Percentiles rank a stretch among this genome's conserved stretches.
phyloP scores from a whole-genome alignment of 495 filamentous ascomycete species.

The Penicillium coffeae region DNA sequence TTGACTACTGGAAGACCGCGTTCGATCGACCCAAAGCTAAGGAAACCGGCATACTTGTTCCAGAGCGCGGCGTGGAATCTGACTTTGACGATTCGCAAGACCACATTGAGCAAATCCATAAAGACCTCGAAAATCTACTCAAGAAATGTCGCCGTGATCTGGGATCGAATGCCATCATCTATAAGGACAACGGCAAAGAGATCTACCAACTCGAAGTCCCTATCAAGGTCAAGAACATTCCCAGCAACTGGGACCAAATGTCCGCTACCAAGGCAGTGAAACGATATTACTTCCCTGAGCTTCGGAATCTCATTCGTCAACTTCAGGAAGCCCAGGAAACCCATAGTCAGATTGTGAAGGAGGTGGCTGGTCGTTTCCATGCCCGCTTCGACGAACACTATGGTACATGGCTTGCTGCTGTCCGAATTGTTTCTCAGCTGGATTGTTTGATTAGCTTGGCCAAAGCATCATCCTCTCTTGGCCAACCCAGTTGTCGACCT shows the following conservation, averaged over 20 bases:
- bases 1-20: slow-evolving; percentile 85
- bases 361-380: slow-evolving; percentile 79
- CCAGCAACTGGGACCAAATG: slow-evolving; percentile 91
- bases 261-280: slow-evolving; percentile 87
- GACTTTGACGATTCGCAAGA: slow-evolving; percentile 90
- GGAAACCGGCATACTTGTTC: slow-evolving; percentile 73
- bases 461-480: slow-evolving; percentile 77
- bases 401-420: slow-evolving; percentile 77
- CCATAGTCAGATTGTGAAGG: slow-evolving; percentile 87
- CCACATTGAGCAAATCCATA: slow-evolving; percentile 65
- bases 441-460: slow-evolving; percentile 94
- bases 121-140: slow-evolving; percentile 66
- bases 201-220: slow-evolving; percentile 95
- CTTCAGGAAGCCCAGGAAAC: slow-evolving; percentile 93
- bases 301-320: slow-evolving; percentile 74
- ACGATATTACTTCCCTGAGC: slow-evolving; percentile 87
- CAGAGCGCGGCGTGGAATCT: slow-evolving; percentile 82
- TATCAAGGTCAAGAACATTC: slow-evolving; percentile 74
- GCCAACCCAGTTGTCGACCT: slow-evolving; percentile 84
- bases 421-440: slow-evolving; percentile 83
- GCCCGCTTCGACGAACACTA: slow-evolving; percentile 86
- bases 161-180: slow-evolving; percentile 66
- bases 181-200: slow-evolving; percentile 90
- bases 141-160: slow-evolving; percentile 66
- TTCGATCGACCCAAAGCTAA: slow-evolving; percentile 83